Percentiles rank a stretch among this genome's conserved stretches.
Evolutionary conservation across 495 filamentous ascomycete genomes (phyloP).

Genomic region (Penicillium cosmopolitanum): DNA sequence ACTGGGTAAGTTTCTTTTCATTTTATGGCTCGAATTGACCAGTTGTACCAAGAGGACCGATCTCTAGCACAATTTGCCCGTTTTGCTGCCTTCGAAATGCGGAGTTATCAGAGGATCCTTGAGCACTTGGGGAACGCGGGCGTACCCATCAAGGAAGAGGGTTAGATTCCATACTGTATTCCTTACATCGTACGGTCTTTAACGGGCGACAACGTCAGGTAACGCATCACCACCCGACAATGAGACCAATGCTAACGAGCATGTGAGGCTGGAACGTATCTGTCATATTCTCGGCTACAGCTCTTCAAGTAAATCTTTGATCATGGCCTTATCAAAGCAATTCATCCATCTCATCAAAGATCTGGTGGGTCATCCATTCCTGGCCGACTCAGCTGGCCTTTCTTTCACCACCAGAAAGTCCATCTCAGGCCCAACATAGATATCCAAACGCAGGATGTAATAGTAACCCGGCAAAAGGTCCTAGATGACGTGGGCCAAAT

Average conservation of each 20-base stretch:
- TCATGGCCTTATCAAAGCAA: background rate
- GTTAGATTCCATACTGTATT: slow-evolving; percentile 1
- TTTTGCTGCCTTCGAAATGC: background rate
- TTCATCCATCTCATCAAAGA: background rate
- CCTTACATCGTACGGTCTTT: background rate
- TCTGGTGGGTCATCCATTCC: background rate
- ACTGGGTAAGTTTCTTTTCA: background rate
- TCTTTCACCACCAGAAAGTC: background rate
- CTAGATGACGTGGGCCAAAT: background rate
- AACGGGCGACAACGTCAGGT: background rate
- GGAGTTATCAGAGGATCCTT: background rate
- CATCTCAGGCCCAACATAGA: background rate
- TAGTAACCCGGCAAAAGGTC: background rate
- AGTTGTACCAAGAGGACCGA: background rate
- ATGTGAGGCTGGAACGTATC: background rate
- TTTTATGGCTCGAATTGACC: background rate
- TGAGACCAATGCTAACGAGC: background rate
- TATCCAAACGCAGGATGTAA: background rate
- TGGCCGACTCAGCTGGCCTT: background rate
- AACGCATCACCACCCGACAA: background rate
- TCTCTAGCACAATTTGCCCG: background rate
- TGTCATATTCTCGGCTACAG: background rate
- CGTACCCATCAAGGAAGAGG: background rate
- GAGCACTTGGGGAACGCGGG: background rate
- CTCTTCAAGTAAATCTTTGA: background rate